Base-by-base conservation (phyloP, 495 filamentous ascomycete genomes). In the Parmelia sp. region DNA sequence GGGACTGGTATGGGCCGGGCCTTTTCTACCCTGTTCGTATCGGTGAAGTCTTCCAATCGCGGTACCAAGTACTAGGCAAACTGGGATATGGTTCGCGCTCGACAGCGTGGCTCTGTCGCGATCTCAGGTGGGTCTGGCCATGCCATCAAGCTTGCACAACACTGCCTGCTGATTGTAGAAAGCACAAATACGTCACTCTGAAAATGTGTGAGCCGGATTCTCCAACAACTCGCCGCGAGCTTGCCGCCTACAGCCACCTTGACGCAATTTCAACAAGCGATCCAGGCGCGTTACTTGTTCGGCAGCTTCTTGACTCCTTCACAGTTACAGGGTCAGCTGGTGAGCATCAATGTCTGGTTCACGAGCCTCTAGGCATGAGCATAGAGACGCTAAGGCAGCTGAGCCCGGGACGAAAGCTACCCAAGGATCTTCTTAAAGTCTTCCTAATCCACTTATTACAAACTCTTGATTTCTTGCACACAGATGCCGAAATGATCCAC, bases 31-130 rank as follows among this genome's bases (percentile, higher is more conserved):
- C 80, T 8, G 79, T 80, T 31, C 71, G 71, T 57, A 79, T 83
- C 60, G 80, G 80, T 35, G 78, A 84, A 62, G 70, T 82, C 19
- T 73, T 79, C 58, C 58, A 75, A 42, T 71, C 73, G 57, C 76
- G 74, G 42, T 85, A 84, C 63, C 71, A 81, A 64, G 71, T 84
- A 44, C 63, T 80, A 7, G 76, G 75, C 9, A 85, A 85, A 69
- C 74, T 84, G 42, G 82, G 83, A 21, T 84, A 76, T 64, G 82
- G 82, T 45, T 65, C 78, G 11, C 75, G 73, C 53, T 85, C 82
- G 29, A 85, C 82, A 9, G 78, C 75, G 17, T 84, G 81, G 81
- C 74, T 85, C 33, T 78, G 76, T 58, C 75, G 75, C 36, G 81
- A 84, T 75, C 73, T 84, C 58, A 69, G 73, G 77, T 77, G 73